A percentile compares a stretch with the other conserved stretches of the same genome.
These are phyloP conservation scores for Fraxinus sp. DNA, from an alignment of 305 asterid species.

Conservation along the genomic window DNA sequence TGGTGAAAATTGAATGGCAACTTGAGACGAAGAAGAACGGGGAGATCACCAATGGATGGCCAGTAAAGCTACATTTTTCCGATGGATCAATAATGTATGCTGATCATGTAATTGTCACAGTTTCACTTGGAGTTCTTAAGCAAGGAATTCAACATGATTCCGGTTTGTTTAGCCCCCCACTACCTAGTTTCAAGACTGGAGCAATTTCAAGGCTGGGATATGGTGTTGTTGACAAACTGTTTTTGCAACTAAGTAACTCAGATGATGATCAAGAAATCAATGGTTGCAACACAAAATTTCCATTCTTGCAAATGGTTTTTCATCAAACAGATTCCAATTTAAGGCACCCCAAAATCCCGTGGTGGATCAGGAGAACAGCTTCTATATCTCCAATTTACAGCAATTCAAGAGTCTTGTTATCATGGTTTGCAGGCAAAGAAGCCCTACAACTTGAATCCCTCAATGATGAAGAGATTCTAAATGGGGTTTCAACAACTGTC, in stretches of 20 bases:
- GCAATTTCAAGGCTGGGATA: constrained; percentile 79
- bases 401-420: constrained; percentile 50
- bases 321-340: constrained; percentile 44
- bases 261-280: constrained; percentile 15
- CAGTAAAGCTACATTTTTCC: constrained; percentile 64
- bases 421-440: constrained; percentile 88
- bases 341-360: constrained; percentile 51
- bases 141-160: constrained; percentile 45
- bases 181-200: constrained; percentile 48
- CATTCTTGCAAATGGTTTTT: constrained; percentile 68
- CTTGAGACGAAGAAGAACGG: constrained; percentile 10
- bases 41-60: constrained; percentile 27
- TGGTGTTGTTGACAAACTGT: constrained; percentile 85
- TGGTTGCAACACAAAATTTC: constrained; percentile 30
- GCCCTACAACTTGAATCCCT: constrained; percentile 70
- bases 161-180: constrained; percentile 55
- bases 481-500: constrained; percentile 61
- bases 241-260: constrained; percentile 41
- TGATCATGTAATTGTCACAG: constrained; percentile 81
- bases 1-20: constrained; percentile 63
- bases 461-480: constrained; percentile 51
- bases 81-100: constrained; percentile 66
- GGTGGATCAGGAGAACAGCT: constrained; percentile 77
- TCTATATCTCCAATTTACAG: constrained; percentile 59
- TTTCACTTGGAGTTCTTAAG: constrained; percentile 77